Evolutionary conservation across 1,284 basidiomycete genomes (phyloP).

Genomic region (Trichosporon sp.): DNA sequence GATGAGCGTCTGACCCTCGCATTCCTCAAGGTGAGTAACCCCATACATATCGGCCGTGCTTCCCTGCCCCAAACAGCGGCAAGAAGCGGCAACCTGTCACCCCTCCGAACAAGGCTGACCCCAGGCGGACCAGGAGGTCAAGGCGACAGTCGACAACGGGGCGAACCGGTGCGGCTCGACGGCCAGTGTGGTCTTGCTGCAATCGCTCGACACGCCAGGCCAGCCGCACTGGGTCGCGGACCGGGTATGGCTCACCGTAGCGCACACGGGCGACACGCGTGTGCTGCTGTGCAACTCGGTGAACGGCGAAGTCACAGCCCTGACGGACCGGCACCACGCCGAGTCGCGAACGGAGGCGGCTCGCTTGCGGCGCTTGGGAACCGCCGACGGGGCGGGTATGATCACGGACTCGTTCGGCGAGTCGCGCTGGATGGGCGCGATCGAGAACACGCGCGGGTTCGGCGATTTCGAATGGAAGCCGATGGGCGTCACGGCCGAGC

Average conservation of each 20-base stretch:
- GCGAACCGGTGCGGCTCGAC: conserved; percentile 70
- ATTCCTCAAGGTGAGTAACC: conserved; percentile 72
- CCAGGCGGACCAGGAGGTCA: conserved; percentile 66
- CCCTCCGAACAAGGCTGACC: conserved; percentile 10
- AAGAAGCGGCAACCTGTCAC: background rate
- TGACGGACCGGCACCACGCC: conserved; percentile 91
- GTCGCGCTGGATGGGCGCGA: conserved; percentile 91
- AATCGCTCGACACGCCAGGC: conserved; percentile 74
- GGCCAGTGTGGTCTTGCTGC: conserved; percentile 83
- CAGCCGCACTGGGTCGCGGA: conserved; percentile 77
- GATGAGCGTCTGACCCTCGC: conserved; percentile 81
- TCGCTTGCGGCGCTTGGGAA: conserved; percentile 80
- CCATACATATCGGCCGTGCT: background rate
- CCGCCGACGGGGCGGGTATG: conserved; percentile 63
- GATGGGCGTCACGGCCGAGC: conserved; percentile 91
- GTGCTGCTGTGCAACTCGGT: conserved; percentile 77
- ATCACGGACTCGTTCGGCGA: conserved; percentile 96
- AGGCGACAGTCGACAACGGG: conserved; percentile 62
- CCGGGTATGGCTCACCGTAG: conserved; percentile 75
- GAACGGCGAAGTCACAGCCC: conserved; percentile 70
- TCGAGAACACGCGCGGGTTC: conserved; percentile 90
- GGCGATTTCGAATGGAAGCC: conserved; percentile 89
- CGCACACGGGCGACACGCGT: conserved; percentile 90
- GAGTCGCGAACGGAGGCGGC: conserved; percentile 83
- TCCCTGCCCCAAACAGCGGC: background rate